Evolutionary conservation across 2,329 filamentous ascomycete genomes (phyloP), one percentile per base, ranked within the genome.

Genomic region (Zymoseptoria ardabiliae): DNA sequence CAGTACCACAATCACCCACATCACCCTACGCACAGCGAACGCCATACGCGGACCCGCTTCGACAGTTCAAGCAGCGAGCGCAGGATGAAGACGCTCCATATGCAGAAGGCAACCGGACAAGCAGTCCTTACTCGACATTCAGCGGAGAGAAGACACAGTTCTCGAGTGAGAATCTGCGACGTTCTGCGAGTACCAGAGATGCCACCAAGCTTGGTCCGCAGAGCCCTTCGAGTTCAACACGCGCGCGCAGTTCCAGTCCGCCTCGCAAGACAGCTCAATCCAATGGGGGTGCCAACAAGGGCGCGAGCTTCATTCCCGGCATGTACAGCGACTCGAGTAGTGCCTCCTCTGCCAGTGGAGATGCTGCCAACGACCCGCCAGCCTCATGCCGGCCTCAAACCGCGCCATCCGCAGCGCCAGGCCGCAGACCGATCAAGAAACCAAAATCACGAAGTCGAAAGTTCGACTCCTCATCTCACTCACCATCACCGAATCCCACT

Each of bases 81-180:
- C 55, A 59, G 17, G 61, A 61, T 11, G 67, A 70, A 53, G 73
- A 75, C 53, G 70, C 70, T 61, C 77, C 65, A 65, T 82, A 71
- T 68, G 76, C 71, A 54, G 82, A 77, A 65, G 75, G 68, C 22
- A 77, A 74, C 22, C 78, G 83, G 50, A 72, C 75, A 7, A 77
- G 82, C 53, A 81, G 80, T 21, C 79, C 78, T 50, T 86, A 86
- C 69, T 78, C 80, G 13, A 76, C 76, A 3, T 71, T 75, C 28
- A 76, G 78, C 49, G 83, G 83, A 30, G 83, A 86, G 68, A 82
- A 77, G 64, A 85, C 80, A 0, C 81, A 81, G 58, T 77, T 85
- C 65, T 78, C 78, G 48, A 78, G 75, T 60, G 74, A 81, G 35
- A 77, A 77, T 17, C 65, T 85, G 8, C 75, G 77, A 51, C 77